A percentile compares a stretch with the other conserved stretches of the same genome.
These are phyloP conservation scores for Penicillium sp. DNA, from an alignment of 2,329 filamentous ascomycete species.

Conservation along the genomic window DNA sequence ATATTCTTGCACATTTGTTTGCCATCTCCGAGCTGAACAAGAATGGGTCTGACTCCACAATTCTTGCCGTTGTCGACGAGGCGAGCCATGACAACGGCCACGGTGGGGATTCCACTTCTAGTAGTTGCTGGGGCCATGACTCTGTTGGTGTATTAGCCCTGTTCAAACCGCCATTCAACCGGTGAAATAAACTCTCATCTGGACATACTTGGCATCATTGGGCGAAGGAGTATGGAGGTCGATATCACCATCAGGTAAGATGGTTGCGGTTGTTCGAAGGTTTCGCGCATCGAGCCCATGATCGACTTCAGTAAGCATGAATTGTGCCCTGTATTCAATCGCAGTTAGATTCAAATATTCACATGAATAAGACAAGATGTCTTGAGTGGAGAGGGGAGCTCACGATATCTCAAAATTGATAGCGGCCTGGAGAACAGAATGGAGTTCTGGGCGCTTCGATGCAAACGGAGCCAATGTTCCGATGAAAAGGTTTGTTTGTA, in stretches of 20 bases:
- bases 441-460: constrained; percentile 13
- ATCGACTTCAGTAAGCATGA: constrained; percentile 44
- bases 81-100: constrained; percentile 38
- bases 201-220: constrained; percentile 33
- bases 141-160: neutral
- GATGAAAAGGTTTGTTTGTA: constrained; percentile 23
- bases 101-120: constrained; percentile 21
- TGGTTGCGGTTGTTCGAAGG: constrained; percentile 41
- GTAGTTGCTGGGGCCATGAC: constrained; percentile 17
- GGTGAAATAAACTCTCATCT: neutral
- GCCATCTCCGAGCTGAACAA: constrained; percentile 31
- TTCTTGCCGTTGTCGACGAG: constrained; percentile 29
- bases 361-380: neutral
- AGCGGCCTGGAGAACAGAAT: constrained; percentile 16
- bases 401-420: constrained; percentile 24
- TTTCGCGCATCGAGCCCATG: constrained; percentile 44
- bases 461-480: constrained; percentile 21
- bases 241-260: constrained; percentile 35
- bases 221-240: constrained; percentile 35
- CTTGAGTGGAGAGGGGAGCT: neutral
- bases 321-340: constrained; percentile 24
- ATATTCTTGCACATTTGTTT: constrained; percentile 31
- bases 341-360: neutral
- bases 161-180: neutral
- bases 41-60: constrained; percentile 32